Evolutionary conservation across 1,284 basidiomycete species (phyloP).

Genomic region (Coniferiporia sulphurascens): DNA sequence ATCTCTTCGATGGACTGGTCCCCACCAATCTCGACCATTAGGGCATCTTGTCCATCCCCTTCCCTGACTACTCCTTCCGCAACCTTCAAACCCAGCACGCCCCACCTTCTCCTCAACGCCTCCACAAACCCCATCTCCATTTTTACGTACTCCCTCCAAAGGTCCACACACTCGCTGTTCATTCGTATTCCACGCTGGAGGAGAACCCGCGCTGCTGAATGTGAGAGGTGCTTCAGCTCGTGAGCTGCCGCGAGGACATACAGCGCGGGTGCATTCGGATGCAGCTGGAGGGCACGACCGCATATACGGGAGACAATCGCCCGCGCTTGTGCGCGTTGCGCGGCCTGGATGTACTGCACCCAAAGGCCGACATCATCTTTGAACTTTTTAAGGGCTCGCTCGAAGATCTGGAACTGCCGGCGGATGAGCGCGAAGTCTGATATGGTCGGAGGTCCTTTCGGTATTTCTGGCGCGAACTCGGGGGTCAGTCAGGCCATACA

Average conservation of each 20-base stretch:
- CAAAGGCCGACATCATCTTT: conserved; percentile 85
- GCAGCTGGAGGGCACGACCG: conserved; percentile 81
- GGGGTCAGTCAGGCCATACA: conserved; percentile 6
- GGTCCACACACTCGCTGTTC: conserved; percentile 60
- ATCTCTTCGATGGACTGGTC: conserved; percentile 23
- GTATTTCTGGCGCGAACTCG: conserved; percentile 37
- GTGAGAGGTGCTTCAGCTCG: conserved; percentile 74
- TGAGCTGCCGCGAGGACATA: conserved; percentile 87
- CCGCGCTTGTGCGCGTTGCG: conserved; percentile 75
- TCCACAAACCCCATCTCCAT: conserved; percentile 92
- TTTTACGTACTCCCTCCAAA: conserved; percentile 87
- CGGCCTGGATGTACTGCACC: conserved; percentile 85
- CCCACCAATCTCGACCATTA: conserved; percentile 27
- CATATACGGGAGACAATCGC: conserved; percentile 76
- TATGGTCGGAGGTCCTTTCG: conserved; percentile 53
- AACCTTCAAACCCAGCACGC: conserved; percentile 58
- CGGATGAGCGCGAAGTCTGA: conserved; percentile 81
- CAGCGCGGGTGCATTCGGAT: conserved; percentile 74
- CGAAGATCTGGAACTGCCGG: conserved; percentile 85
- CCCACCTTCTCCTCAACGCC: conserved; percentile 78
- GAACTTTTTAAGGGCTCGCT: conserved; percentile 86
- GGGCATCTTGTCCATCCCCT: conserved; percentile 27
- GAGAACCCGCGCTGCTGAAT: conserved; percentile 78
- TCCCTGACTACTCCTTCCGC: conserved; percentile 26
- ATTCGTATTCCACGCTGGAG: conserved; percentile 84